Evolutionary conservation across 306 rosid genomes (phyloP), one percentile per base, ranked within the genome.

Genomic region (Biancaea sappan): DNA sequence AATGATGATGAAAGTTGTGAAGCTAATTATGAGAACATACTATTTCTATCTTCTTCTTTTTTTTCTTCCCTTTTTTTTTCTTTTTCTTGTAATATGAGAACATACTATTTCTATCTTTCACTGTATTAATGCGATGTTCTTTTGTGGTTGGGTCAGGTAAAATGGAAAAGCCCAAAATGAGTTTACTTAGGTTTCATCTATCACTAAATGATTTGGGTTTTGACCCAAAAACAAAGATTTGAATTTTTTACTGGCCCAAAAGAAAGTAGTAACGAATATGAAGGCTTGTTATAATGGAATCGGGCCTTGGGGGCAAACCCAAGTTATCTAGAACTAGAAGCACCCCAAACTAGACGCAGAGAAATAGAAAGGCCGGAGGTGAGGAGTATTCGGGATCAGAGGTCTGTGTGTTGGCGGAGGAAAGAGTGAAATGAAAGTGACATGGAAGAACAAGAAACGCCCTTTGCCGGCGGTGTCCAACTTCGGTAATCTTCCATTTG

Each of bases 371-470:
- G 8, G 18, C n/a, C n/a, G 52, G 32, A 66, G 57, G 24, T 37
- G 19, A 7, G 34, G 18, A 22, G 6, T 8, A 35, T 22, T 13
- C 35, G 51, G 57, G 8, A 25, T 8, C 35, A 58, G 69, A 63
- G 51, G n/a, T 10, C 0, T 24, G 47, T 24, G 15, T 21, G 3
- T n/a, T n/a, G 31, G 14, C 13, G 32, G 24, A 66, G 31, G 46
- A 12, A 15, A 34, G 57, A 19, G 7, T n/a, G 58, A 68, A 77
- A 86, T 86, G 90, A 83, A 86, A 61, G 71, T 83, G 31, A 78
- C 83, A 24, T 83, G 88, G 90, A 83, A 86, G 82, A 76, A 70
- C 68, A 81, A 74, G 59, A 81, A 83, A 62, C 88, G 80, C 14
- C 47, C 82, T 74, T 62, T 77, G 52, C 24, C 67, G 26, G 68